Evolutionary conservation across 176 grass and related monocot species (phyloP).

Genomic region (Cenchrus fungigraminus): DNA sequence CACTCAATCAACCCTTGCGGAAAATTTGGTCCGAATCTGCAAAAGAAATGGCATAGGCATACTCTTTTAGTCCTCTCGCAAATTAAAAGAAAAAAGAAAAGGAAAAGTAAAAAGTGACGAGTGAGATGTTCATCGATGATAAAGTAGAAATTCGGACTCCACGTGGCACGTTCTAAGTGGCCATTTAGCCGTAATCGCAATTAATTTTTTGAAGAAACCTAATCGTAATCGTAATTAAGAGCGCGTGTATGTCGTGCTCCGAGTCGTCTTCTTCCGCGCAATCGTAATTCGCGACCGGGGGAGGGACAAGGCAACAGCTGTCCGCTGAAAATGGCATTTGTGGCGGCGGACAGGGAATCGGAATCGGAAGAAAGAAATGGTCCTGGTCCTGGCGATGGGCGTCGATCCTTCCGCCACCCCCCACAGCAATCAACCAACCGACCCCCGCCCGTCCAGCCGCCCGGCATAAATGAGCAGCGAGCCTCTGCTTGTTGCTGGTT

Average conservation of each 20-base stretch:
- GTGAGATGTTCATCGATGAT: not conserved
- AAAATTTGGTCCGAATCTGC: not conserved
- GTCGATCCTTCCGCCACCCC: not conserved
- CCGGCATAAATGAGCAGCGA: constrained; percentile 18
- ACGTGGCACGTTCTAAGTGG: not conserved
- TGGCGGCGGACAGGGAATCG: constrained; percentile 5
- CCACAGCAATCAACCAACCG: not conserved
- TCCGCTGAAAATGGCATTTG: constrained; percentile 25
- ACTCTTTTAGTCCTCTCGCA: not conserved
- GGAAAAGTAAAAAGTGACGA: not conserved
- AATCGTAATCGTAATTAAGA: constrained; percentile 17
- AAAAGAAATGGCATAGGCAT: not conserved
- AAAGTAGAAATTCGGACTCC: not conserved
- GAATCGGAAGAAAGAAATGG: constrained; percentile 1
- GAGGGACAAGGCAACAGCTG: constrained; percentile 12
- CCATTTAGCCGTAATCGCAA: not conserved
- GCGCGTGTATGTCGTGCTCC: not conserved
- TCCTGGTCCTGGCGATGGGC: constrained; percentile 8
- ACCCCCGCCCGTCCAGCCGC: not conserved
- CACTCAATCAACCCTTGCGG: not conserved
- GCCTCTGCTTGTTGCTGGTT: not conserved
- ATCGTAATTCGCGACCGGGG: not conserved
- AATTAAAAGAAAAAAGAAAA: not conserved
- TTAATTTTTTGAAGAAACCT: not conserved
- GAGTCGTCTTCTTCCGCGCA: not conserved